A percentile compares a stretch with the other conserved stretches of the same genome.
Evolutionary conservation across 148 eudicot species (phyloP).

Genomic region (Silene uniflora): DNA sequence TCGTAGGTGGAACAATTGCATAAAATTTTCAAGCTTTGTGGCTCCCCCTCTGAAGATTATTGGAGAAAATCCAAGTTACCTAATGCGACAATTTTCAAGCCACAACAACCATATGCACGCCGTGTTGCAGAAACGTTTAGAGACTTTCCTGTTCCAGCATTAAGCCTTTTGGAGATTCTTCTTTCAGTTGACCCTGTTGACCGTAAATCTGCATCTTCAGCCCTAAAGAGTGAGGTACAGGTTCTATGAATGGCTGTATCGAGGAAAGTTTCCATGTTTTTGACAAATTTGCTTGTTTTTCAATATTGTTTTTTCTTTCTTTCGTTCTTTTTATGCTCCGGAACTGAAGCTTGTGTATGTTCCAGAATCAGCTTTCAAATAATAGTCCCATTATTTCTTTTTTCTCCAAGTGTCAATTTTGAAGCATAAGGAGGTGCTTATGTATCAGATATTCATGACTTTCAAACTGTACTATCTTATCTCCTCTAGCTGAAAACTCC

Average conservation of each 20-base stretch:
- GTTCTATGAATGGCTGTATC: neutral
- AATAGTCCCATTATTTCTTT: neutral
- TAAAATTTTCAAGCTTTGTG: conserved; percentile 22
- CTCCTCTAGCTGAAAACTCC: neutral
- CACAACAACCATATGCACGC: conserved; percentile 78
- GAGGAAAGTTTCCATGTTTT: neutral
- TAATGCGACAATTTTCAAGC: conserved; percentile 87
- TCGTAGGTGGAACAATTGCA: neutral
- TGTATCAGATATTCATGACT: neutral
- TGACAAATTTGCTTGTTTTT: conserved; percentile 2
- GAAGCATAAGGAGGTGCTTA: neutral
- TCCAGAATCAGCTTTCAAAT: neutral
- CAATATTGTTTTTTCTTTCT: neutral
- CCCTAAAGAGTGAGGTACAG: conserved; percentile 66
- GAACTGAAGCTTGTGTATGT: neutral
- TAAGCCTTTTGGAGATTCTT: conserved; percentile 66
- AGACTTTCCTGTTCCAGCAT: conserved; percentile 73
- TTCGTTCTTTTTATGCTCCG: neutral
- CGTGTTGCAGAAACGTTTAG: conserved; percentile 74
- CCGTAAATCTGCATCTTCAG: conserved; percentile 81
- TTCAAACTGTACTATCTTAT: neutral
- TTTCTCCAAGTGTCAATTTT: neutral
- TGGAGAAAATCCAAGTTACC: conserved; percentile 90
- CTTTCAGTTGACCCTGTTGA: conserved; percentile 85
- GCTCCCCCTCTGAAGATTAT: conserved; percentile 97